Evolutionary conservation across 139 green algal genomes (phyloP), one percentile per base, ranked within the genome.

Genomic region (Chlorella vulgaris): DNA sequence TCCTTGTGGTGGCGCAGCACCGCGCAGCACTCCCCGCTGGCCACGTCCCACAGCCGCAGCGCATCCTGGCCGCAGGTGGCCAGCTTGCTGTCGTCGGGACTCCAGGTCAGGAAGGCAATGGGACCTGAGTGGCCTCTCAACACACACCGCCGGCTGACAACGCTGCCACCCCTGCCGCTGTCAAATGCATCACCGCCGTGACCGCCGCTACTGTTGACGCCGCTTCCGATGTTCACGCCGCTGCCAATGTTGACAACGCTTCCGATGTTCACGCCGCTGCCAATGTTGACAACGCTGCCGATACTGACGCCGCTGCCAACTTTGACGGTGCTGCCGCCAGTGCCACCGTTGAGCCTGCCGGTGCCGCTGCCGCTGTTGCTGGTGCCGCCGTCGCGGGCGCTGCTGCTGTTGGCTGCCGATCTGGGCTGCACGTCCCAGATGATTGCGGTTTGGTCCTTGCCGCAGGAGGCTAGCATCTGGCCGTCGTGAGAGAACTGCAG

Each of bases 401-500:
- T 15, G 13, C 47, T 58, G 47, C 47, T 58, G 47, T n/a, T n/a
- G n/a, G n/a, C n/a, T n/a, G n/a, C n/a, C n/a, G n/a, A n/a, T n/a
- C 47, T 15, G 7, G 39, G n/a, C 58, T 70, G 43, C 31, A 93
- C 84, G 4, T 87, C 65, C 88, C 87, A 96, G 5, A 96, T 76
- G 42, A 93, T 89, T 61, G 85, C 90, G 4, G 85, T 93, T 39
- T 83, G 53, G 85, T 94, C 90, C 88, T 94, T 95, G 15, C 87
- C 93, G 4, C 84, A 92, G 2, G 90, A 91, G 1, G 95, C 95
- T 42, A 98, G 88, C 86, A 90, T 82, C 15, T 68, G 80, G 42
- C 94, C 95, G 51, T 86, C 71, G 80, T 96, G 90, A 8, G 87
- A 94, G 87, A 98, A 98, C n/a, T 89, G 81, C 35, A 98, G 63